These are phyloP conservation scores for Septoria linicola DNA, from an alignment of 2,329 filamentous ascomycete genomes.

Conservation along the genomic window DNA sequence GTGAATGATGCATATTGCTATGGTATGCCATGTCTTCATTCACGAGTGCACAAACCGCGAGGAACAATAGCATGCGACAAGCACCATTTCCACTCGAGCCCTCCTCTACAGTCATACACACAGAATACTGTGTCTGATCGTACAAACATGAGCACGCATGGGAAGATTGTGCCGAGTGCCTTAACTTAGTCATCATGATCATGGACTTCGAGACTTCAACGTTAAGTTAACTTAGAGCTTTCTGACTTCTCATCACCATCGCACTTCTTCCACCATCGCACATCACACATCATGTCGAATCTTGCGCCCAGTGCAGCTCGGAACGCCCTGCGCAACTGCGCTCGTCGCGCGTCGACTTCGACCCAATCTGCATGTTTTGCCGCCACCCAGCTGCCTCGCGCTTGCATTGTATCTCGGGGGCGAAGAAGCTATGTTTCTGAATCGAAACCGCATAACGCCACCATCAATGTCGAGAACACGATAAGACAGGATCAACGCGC, in stretches of 20 bases:
- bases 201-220: background rate
- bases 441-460: slow-evolving; percentile 74
- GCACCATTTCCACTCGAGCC: no score
- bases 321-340: slow-evolving; percentile 66
- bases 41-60: no score
- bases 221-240: no score
- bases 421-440: slow-evolving; percentile 74
- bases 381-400: slow-evolving; percentile 43
- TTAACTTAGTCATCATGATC: no score
- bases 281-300: slow-evolving; percentile 44
- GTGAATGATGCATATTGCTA: no score
- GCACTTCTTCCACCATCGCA: slow-evolving; percentile 17
- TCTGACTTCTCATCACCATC: no score
- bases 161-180: background rate
- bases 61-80: background rate
- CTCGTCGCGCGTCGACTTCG: slow-evolving; percentile 49
- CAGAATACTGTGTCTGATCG: no score
- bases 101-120: no score
- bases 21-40: no score
- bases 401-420: slow-evolving; percentile 39
- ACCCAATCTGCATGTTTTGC: slow-evolving; percentile 36
- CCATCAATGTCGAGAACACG: slow-evolving; percentile 77
- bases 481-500: slow-evolving; percentile 84
- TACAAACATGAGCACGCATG: no score
- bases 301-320: slow-evolving; percentile 67